Conservation (phyloP, 2,329 filamentous ascomycete genomes). For the Paracorniculantispora psalliotae region DNA sequence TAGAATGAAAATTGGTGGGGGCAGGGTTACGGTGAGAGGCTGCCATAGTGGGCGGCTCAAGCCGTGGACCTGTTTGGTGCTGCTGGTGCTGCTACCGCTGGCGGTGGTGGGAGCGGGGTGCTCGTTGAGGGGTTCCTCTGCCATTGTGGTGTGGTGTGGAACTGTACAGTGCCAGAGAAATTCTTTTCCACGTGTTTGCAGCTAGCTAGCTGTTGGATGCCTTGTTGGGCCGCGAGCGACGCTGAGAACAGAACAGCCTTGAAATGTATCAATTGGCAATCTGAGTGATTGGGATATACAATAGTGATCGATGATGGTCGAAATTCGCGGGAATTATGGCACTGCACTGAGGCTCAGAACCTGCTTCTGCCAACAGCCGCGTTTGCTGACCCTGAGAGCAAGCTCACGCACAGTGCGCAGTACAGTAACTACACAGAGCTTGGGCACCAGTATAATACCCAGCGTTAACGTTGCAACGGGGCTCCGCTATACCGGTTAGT, state of each 20-base stretch:
- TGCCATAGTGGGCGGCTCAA: conserved; percentile 21
- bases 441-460: not conserved
- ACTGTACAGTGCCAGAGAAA: conserved; percentile 15
- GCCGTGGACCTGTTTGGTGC: conserved; percentile 18
- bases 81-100: conserved; percentile 10
- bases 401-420: conserved; percentile 10
- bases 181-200: not conserved
- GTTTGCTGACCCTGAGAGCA: not conserved
- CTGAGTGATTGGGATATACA: not conserved
- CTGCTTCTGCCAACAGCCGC: not conserved
- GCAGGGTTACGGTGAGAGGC: conserved; percentile 33
- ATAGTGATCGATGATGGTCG: not conserved
- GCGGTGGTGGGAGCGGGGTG: conserved; percentile 27
- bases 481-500: conserved; percentile 9
- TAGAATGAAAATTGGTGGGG: conserved; percentile 40
- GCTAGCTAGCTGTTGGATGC: not conserved
- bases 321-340: not conserved
- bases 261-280: not conserved
- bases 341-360: not conserved
- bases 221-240: not conserved
- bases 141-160: conserved; percentile 23
- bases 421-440: not conserved
- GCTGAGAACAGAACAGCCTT: too few relatives aligned
- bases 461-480: conserved; percentile 1
- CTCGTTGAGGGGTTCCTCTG: conserved; percentile 27